Evolutionary conservation across 2,329 filamentous ascomycete species (phyloP).

Genomic region (Microcera coccophila): DNA sequence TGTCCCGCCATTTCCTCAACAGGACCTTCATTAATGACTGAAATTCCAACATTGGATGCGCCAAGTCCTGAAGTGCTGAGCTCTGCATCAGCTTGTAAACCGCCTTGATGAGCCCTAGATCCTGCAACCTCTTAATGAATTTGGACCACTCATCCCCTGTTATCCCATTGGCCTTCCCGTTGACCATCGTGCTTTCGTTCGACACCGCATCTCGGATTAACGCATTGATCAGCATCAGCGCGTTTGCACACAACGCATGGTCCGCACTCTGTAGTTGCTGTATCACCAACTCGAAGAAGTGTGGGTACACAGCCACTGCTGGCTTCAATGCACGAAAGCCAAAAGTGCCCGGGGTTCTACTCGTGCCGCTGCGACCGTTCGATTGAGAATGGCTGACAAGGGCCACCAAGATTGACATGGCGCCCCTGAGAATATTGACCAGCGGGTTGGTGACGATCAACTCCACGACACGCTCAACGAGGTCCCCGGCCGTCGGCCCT

Average conservation of each 20-base stretch:
- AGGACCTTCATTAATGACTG: conserved; percentile 87
- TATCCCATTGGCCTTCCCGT: conserved; percentile 25
- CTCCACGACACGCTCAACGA: conserved; percentile 77
- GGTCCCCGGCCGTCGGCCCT: conserved; percentile 56
- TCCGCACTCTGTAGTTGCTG: conserved; percentile 89
- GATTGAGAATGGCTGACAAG: conserved; percentile 83
- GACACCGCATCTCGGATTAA: conserved; percentile 88
- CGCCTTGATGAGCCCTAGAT: conserved; percentile 86
- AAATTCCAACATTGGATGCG: conserved; percentile 87
- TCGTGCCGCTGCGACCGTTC: conserved; percentile 34
- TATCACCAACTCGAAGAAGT: conserved; percentile 92
- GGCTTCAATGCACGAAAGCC: conserved; percentile 91
- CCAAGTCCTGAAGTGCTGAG: conserved; percentile 83
- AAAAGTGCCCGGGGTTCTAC: conserved; percentile 57
- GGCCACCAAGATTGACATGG: conserved; percentile 93
- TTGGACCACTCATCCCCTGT: conserved; percentile 78
- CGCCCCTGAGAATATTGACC: conserved; percentile 93
- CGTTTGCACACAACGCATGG: conserved; percentile 92
- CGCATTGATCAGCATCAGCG: conserved; percentile 91
- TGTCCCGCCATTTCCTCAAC: conserved; percentile 81
- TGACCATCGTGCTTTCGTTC: conserved; percentile 55
- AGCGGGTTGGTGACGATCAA: conserved; percentile 91
- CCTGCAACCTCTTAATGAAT: conserved; percentile 89
- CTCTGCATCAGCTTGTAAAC: conserved; percentile 94
- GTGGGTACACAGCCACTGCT: conserved; percentile 82